A percentile compares a stretch with the other conserved stretches of the same genome.
Conservation (phyloP, 2,329 filamentous ascomycete genomes). For the Didymellaceae sp. region DNA sequence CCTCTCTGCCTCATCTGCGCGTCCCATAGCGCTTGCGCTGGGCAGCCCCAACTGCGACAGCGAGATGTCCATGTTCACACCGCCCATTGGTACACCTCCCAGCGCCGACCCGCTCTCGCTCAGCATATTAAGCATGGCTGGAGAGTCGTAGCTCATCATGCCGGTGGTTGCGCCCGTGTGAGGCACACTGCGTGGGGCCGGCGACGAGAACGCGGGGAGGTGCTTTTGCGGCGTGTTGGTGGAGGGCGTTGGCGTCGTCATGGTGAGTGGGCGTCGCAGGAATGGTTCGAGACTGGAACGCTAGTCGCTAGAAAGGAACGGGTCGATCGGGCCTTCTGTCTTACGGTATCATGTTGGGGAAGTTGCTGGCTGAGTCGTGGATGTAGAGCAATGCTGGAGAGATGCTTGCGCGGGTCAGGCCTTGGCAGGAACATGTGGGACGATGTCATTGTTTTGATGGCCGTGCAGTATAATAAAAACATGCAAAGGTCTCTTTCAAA, state of each 20-base stretch:
- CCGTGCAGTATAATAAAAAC: background rate
- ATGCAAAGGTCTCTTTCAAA: background rate
- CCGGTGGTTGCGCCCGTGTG: slow-evolving; percentile 42
- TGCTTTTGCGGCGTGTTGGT: slow-evolving; percentile 48
- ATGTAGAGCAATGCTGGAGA: slow-evolving; percentile 1
- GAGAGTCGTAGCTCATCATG: slow-evolving; percentile 51
- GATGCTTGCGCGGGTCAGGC: slow-evolving; percentile 30
- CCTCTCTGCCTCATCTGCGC: slow-evolving; percentile 61
- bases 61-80: slow-evolving; percentile 46
- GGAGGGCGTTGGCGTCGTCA: slow-evolving; percentile 49
- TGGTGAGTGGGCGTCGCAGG: slow-evolving; percentile 9
- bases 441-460: background rate
- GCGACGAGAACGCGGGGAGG: slow-evolving; percentile 48
- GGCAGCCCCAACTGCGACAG: slow-evolving; percentile 52
- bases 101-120: slow-evolving; percentile 49
- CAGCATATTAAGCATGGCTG: slow-evolving; percentile 52
- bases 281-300: background rate
- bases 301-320: slow-evolving; percentile 3
- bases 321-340: background rate
- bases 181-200: slow-evolving; percentile 53
- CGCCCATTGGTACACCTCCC: slow-evolving; percentile 48
- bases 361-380: slow-evolving; percentile 2
- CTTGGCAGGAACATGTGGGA: slow-evolving; percentile 24
- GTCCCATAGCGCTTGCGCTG: slow-evolving; percentile 46
- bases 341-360: slow-evolving; percentile 17